Evolutionary conservation across 2,329 filamentous ascomycete genomes (phyloP).

Genomic region (Coleophoma eucalyptorum): DNA sequence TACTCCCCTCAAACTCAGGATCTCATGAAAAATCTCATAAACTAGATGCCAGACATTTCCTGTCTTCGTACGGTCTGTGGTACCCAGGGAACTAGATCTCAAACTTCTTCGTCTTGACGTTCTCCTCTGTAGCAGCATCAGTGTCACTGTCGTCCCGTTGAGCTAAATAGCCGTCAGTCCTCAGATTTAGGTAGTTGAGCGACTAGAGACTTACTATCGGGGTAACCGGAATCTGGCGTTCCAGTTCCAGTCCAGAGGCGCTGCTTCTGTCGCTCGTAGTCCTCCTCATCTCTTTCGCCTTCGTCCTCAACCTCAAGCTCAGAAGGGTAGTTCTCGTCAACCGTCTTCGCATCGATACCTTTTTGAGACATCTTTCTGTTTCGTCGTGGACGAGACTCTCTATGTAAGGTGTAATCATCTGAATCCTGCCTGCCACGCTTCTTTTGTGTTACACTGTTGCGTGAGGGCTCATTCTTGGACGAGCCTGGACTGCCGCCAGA

Average conservation of each 20-base stretch:
- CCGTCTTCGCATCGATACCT: neutral
- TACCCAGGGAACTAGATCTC: too few species aligned
- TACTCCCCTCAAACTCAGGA: too few species aligned
- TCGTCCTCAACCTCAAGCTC: neutral
- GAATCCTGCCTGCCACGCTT: neutral
- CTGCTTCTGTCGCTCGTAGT: too few species aligned
- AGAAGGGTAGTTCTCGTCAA: neutral
- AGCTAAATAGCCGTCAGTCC: too few species aligned
- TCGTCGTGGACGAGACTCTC: neutral
- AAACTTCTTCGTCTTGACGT: too few species aligned
- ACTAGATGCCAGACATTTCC: too few species aligned
- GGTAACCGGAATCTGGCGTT: neutral
- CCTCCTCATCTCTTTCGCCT: neutral
- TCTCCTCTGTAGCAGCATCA: too few species aligned
- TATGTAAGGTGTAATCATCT: too few species aligned
- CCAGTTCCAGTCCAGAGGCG: neutral
- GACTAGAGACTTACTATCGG: neutral
- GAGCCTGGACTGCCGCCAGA: neutral
- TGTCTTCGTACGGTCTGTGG: too few species aligned
- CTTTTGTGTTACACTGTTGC: conserved; percentile 5
- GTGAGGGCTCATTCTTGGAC: conserved; percentile 35
- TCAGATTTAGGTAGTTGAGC: too few species aligned
- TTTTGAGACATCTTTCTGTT: neutral
- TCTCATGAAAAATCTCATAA: too few species aligned
- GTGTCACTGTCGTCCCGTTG: too few species aligned